Evolutionary conservation across 352 stramenopile species (phyloP).

Genomic region (Phytophthora aleatoria): DNA sequence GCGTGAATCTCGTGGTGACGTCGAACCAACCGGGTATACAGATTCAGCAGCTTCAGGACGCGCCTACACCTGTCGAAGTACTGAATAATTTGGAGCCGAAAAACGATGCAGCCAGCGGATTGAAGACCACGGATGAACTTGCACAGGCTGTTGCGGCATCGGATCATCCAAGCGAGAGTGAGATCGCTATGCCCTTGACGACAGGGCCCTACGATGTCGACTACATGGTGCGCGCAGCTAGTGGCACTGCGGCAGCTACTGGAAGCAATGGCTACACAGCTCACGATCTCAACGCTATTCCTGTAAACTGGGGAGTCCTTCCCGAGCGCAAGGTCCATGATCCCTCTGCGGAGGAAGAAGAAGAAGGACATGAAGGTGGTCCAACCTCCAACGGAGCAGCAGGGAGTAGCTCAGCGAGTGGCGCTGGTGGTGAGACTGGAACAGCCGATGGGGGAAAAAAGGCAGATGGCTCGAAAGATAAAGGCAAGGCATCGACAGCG

Average conservation of each 20-base stretch:
- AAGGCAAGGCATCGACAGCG: slow-evolving; percentile 29
- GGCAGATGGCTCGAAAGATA: slow-evolving; percentile 50
- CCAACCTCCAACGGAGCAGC: slow-evolving; percentile 33
- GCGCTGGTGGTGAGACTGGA: slow-evolving; percentile 10
- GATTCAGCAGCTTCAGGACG: slow-evolving; percentile 69
- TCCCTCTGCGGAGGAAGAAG: slow-evolving; percentile 30
- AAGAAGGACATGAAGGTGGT: slow-evolving; percentile 30
- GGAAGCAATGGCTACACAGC: slow-evolving; percentile 49
- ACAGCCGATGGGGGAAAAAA: slow-evolving; percentile 56
- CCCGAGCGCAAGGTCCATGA: slow-evolving; percentile 58
- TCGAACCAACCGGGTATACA: slow-evolving; percentile 73
- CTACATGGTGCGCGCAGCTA: slow-evolving; percentile 68
- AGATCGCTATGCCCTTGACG: slow-evolving; percentile 63
- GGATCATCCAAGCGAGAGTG: slow-evolving; percentile 68
- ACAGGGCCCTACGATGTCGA: slow-evolving; percentile 73
- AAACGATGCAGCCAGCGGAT: slow-evolving; percentile 39
- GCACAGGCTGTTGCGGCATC: slow-evolving; percentile 52
- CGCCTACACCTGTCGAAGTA: slow-evolving; percentile 14
- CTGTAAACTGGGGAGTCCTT: slow-evolving; percentile 74
- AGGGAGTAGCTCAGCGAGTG: slow-evolving; percentile 18
- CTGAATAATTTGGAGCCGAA: slow-evolving; percentile 51
- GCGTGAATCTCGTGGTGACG: slow-evolving; percentile 75
- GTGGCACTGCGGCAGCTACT: slow-evolving; percentile 27
- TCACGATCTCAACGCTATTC: slow-evolving; percentile 71
- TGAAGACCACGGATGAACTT: slow-evolving; percentile 66